phyloP scores from a whole-genome alignment of 176 grass and related monocot genomes.

The Ananas comosus region DNA sequence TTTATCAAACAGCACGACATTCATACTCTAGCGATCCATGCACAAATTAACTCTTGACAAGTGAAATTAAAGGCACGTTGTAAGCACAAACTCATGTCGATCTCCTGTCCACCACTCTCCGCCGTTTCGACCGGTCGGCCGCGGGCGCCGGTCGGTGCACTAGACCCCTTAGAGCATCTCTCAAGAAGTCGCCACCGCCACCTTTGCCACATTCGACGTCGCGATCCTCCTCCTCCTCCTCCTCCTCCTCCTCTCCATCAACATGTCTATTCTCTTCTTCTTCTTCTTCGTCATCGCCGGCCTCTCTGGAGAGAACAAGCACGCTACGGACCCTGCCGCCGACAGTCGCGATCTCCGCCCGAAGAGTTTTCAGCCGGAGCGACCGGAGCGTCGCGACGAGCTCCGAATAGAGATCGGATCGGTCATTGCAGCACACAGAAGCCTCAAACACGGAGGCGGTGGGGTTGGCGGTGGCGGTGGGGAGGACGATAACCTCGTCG shows the following conservation, averaged over 20 bases:
- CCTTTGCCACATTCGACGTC: background rate
- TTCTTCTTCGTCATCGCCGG: constrained; percentile 6
- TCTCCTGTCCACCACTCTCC: background rate
- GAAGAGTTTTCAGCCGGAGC: constrained; percentile 71
- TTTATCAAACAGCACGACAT: no score
- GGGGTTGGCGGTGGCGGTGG: constrained; percentile 36
- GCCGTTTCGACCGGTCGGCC: background rate
- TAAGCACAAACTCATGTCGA: background rate
- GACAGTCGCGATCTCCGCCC: constrained; percentile 95
- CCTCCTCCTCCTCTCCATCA: background rate
- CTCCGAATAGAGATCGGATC: constrained; percentile 83
- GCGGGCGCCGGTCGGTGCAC: background rate
- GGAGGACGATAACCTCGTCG: constrained; percentile 86
- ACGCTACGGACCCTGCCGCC: constrained; percentile 87
- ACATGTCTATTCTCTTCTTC: background rate
- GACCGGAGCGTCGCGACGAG: constrained; percentile 84
- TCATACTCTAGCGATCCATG: no score
- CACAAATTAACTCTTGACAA: no score
- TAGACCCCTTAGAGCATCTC: background rate
- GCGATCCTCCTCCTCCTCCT: background rate
- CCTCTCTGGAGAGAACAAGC: constrained; percentile 62
- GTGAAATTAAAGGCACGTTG: no score
- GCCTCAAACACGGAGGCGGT: constrained; percentile 46
- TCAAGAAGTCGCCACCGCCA: background rate
- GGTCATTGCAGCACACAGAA: constrained; percentile 94